Evolutionary conservation across 768 basidiomycete genomes (phyloP), one percentile per base, ranked within the genome.

Genomic region (Tricholoma bakamatsutake): DNA sequence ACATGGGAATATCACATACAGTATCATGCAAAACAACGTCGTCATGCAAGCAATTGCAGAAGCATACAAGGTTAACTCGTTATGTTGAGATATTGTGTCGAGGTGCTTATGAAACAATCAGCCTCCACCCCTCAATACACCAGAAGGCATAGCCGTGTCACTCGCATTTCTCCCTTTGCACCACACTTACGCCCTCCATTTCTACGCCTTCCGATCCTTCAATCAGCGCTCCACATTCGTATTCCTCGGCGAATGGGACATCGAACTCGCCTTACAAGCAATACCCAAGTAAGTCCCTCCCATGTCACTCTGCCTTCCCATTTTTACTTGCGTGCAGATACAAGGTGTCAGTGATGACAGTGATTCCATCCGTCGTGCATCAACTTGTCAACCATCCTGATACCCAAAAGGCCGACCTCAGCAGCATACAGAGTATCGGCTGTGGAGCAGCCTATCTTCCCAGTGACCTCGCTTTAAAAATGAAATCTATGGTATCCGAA

Each of bases 371-470:
- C 0, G 68, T 84, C 28, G 68, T 85, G 0, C 80, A 87, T 61
- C 87, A 87, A 59, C 71, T 90, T 5, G 79, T 86, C 3, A 78
- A 82, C 59, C 75, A 84, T 58, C 81, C 83, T 7, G 63, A 64
- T 8, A 73, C 75, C 4, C 64, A 71, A 39, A 73, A 78, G 39
- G 69, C 73, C 4, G 84, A 88, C 61, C 69, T 88, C 13, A 82
- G 77, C 59, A 79, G 77, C 0, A 62, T 90, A 1, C 64, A 68
- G 6, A 1, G 30, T 6, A 56, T 83, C 28, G 68, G 65, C 7
- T 78, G 77, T 57, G 88, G 87, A 4, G 88, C 84, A 0, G 87
- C 88, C 1, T 83, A 87, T 61, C 77, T 89, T 17, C 85, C 88
- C 0, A 76, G 79, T 0, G 73, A 80, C 17, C 72, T 90, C 5